Evolutionary conservation across 768 basidiomycete genomes (phyloP).

Genomic region (Boletus rex-veris): DNA sequence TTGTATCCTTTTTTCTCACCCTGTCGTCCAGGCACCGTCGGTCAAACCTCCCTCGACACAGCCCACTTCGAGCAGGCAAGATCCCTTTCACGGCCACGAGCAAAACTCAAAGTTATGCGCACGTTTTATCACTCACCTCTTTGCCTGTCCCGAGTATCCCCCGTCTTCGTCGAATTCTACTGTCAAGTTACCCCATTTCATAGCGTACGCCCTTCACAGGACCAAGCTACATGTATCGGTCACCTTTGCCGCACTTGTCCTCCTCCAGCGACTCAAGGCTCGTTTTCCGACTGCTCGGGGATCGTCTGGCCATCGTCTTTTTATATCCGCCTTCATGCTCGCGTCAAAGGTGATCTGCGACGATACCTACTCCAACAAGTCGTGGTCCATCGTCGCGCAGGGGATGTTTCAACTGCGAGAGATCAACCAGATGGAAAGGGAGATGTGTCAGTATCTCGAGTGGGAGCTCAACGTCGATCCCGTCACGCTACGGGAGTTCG

Average conservation of each 20-base stretch:
- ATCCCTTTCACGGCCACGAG: conserved; percentile 60
- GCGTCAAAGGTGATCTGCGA: conserved; percentile 83
- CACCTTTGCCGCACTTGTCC: conserved; percentile 36
- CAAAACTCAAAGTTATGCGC: conserved; percentile 62
- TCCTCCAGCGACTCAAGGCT: conserved; percentile 63
- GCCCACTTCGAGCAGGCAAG: conserved; percentile 21
- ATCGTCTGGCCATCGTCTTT: conserved; percentile 67
- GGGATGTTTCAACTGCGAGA: conserved; percentile 75
- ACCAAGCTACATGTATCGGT: conserved; percentile 60
- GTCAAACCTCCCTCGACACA: conserved; percentile 32
- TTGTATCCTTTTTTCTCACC: neutral
- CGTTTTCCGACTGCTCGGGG: conserved; percentile 76
- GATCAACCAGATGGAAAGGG: conserved; percentile 80
- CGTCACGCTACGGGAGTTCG: conserved; percentile 56
- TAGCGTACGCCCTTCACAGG: conserved; percentile 66
- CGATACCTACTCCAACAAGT: conserved; percentile 92
- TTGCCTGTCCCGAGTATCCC: conserved; percentile 82
- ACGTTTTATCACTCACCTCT: conserved; percentile 80
- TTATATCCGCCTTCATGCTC: conserved; percentile 74
- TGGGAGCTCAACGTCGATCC: conserved; percentile 85
- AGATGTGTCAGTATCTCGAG: conserved; percentile 85
- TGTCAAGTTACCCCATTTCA: conserved; percentile 50
- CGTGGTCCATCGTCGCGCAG: conserved; percentile 88
- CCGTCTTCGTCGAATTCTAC: conserved; percentile 38
- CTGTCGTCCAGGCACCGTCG: conserved; percentile 19